Base-by-base conservation (phyloP, 768 basidiomycete genomes). In the Grammothele lineata region DNA sequence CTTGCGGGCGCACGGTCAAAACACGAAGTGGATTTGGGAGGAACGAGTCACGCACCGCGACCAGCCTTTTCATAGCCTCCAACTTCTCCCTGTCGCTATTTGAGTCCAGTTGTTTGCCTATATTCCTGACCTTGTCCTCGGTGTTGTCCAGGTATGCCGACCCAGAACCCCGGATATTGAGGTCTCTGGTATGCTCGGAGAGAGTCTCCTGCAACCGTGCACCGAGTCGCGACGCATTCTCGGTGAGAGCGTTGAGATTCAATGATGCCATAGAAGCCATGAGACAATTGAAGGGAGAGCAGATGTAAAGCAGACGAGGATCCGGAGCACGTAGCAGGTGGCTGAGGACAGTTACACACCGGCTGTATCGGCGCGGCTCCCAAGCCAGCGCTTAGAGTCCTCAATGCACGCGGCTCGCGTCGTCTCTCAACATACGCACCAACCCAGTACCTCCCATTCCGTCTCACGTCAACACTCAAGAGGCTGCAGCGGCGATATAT, bases 41-140 rank as follows among this genome's bases (percentile, higher is more conserved):
- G 22, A 3, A 12, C 7, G 6, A 19, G n/a, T 17, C 7, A 76
- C 87, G 58, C 63, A 96, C 94, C 36, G 93, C 95, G 48, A 98
- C 81, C 42, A 99, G 77, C 51, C 92, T 73, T 68, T 95, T 96
- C 85, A 99, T 86, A 3, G 92, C 95, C 54, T 98, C 93, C 41
- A 95, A 68, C 60, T 93, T 90, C 62, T 98, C 95, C 47, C 83
- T 73, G 58, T 98, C 96, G 48, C 83, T 85, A 55, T 75, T 85
- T 3, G 87, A 89, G 57, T 96, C 92, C 26, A 99, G 77, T 62
- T 97, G 86, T 58, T 83, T 84, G 48, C 78, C 77, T 25, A 97
- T 87, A 59, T 92, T 84, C 65, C 82, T 83, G 42, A 81, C 70
- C 63, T 87, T 88, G 61, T 96, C 93, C 57, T 94, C 88, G 4